phyloP scores from a whole-genome alignment of 495 filamentous ascomycete genomes.

The Xylaria cubensis region DNA sequence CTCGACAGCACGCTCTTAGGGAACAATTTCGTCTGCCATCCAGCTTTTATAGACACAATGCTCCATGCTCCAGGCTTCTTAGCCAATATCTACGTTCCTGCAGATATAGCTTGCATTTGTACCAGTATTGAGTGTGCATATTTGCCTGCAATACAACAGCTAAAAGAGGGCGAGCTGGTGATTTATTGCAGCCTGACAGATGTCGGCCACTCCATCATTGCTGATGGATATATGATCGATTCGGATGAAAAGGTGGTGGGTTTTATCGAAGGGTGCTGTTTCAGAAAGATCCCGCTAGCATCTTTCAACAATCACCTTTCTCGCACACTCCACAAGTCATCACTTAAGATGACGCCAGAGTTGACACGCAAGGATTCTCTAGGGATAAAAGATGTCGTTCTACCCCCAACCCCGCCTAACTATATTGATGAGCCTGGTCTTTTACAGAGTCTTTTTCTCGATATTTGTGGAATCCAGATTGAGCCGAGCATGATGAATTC shows the following conservation, averaged over 20 bases:
- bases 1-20: constrained; percentile 50
- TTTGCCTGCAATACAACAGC: constrained; percentile 10
- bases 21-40: constrained; percentile 61
- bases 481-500: constrained; percentile 32
- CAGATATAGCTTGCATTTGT: constrained; percentile 31
- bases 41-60: constrained; percentile 63
- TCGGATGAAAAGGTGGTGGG: constrained; percentile 24
- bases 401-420: neutral
- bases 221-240: constrained; percentile 29
- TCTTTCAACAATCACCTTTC: constrained; percentile 16
- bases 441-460: constrained; percentile 1
- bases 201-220: constrained; percentile 26
- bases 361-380: neutral
- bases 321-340: neutral
- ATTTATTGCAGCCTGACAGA: constrained; percentile 31
- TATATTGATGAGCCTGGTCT: neutral
- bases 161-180: constrained; percentile 7
- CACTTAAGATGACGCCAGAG: neutral
- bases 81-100: constrained; percentile 38
- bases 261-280: constrained; percentile 27
- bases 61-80: constrained; percentile 64
- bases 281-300: constrained; percentile 20
- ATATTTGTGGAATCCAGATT: constrained; percentile 22
- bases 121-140: constrained; percentile 22
- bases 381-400: no score